Evolutionary conservation across 768 basidiomycete species (phyloP), one percentile per base, ranked within the genome.

Genomic region (Mycena leptocephala): DNA sequence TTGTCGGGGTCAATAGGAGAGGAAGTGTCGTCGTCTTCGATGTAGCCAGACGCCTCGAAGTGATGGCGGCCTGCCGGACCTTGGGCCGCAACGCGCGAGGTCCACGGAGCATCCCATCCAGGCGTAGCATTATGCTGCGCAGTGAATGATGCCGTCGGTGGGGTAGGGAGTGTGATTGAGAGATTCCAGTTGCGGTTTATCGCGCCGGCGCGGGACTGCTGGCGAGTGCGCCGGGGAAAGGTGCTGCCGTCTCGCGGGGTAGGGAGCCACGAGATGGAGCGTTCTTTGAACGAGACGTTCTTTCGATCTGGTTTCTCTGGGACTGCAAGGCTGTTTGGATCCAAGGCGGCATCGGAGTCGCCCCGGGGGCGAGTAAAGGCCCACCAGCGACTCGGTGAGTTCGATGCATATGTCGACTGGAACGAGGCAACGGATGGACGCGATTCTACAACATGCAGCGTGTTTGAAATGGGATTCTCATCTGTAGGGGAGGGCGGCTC

Each of bases 401-500:
- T 82, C 61, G 86, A 81, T 75, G 81, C 83, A 83, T 82, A 88
- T 16, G 92, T 91, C 62, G 88, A 85, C 72, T 88, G 89, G 20
- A 93, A 93, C 33, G 86, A 88, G 72, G 87, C 84, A 81, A 92
- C 93, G 41, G 89, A 90, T 20, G 89, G 87, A 18, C 88, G 88
- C 46, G 87, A 81, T 39, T 89, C 87, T 69, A 85, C 79, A 43
- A 81, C 79, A 55, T 82, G 85, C 72, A 81, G 79, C 26, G 81
- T 78, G 61, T 83, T 83, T 22, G 81, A 71, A 37, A 82, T 74
- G 7, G 80, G 78, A 14, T 41, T 37, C 35, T 87, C 88, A 61
- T 92, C 89, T 53, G 86, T 90, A 1, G 95, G 94, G 0, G 95
- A 95, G 5, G 94, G 94, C 5, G 95, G 95, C 81, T 96, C 95